Conservation (phyloP, 2,329 filamentous ascomycete species). For the Phoma sp. region DNA sequence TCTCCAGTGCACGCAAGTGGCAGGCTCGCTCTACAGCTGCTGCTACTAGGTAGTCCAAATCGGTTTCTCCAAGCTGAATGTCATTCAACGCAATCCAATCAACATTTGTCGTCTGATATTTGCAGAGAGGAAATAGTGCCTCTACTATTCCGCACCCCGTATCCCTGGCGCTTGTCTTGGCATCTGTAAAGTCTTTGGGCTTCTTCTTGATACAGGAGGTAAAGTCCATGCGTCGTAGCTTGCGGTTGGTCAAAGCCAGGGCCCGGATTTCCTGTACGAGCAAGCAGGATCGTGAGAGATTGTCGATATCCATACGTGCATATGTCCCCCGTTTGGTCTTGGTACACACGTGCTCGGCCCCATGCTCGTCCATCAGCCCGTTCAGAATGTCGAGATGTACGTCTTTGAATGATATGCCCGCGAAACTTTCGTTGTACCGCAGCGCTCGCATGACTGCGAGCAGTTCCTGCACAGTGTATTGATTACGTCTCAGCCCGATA, state of each 20-base stretch:
- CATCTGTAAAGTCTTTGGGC: conserved; percentile 50
- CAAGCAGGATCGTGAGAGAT: conserved; percentile 62
- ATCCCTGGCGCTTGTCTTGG: conserved; percentile 59
- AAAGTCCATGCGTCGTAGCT: conserved; percentile 69
- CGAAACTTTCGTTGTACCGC: conserved; percentile 74
- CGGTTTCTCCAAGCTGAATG: conserved; percentile 72
- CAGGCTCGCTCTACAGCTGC: conserved; percentile 70
- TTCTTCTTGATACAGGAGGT: conserved; percentile 65
- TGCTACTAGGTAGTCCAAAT: conserved; percentile 71
- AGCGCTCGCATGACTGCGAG: conserved; percentile 72
- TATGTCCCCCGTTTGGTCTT: conserved; percentile 64
- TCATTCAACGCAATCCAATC: conserved; percentile 74
- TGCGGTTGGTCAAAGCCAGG: conserved; percentile 69
- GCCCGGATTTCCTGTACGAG: conserved; percentile 73
- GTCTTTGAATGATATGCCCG: conserved; percentile 70
- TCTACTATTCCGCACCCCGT: conserved; percentile 73
- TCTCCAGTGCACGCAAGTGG: conserved; percentile 70
- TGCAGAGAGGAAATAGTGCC: conserved; percentile 71
- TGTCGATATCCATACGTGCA: conserved; percentile 59
- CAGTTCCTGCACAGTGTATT: conserved; percentile 68
- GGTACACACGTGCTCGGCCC: conserved; percentile 66
- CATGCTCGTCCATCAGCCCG: conserved; percentile 64
- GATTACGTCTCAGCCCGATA: conserved; percentile 55
- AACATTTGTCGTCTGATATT: conserved; percentile 70
- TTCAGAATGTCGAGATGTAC: conserved; percentile 71